A percentile compares a stretch with the other conserved stretches of the same genome.
Conservation (phyloP, 2,329 filamentous ascomycete species). For the Ilyonectria robusta region DNA sequence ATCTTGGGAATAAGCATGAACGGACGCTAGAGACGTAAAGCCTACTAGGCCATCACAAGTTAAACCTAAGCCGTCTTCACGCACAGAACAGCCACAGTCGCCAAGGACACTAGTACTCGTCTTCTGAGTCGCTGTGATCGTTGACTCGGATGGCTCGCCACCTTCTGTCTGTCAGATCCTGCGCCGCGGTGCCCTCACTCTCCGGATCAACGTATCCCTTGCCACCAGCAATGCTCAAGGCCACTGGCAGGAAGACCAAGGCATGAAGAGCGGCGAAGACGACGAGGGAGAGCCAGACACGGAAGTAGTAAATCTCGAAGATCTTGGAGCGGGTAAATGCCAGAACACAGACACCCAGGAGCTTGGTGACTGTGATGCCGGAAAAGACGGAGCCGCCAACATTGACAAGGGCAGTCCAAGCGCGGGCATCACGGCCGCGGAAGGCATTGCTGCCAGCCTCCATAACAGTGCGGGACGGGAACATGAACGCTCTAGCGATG, state of each 20-base stretch:
- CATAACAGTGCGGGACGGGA: constrained; percentile 86
- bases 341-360: constrained; percentile 90
- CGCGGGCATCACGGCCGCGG: constrained; percentile 85
- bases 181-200: constrained; percentile 88
- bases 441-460: constrained; percentile 83
- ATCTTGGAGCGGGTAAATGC: constrained; percentile 98
- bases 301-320: constrained; percentile 99
- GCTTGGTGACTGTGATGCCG: constrained; percentile 95
- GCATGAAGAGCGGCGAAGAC: constrained; percentile 91
- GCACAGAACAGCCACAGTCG: constrained; percentile 6
- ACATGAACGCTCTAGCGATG: constrained; percentile 95
- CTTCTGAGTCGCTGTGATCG: constrained; percentile 81
- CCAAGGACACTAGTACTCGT: constrained; percentile 61
- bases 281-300: constrained; percentile 94
- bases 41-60: no score
- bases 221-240: constrained; percentile 87
- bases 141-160: constrained; percentile 85
- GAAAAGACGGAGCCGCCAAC: constrained; percentile 96
- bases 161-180: constrained; percentile 85
- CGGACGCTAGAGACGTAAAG: neutral
- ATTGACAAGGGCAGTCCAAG: constrained; percentile 94
- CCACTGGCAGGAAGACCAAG: constrained; percentile 91
- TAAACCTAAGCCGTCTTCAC: neutral
- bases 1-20: neutral
- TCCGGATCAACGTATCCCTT: constrained; percentile 91